A percentile compares a stretch with the other conserved stretches of the same genome.
Conservation (phyloP, 1,139 yeast species). For the Blastobotrys aristatus region DNA sequence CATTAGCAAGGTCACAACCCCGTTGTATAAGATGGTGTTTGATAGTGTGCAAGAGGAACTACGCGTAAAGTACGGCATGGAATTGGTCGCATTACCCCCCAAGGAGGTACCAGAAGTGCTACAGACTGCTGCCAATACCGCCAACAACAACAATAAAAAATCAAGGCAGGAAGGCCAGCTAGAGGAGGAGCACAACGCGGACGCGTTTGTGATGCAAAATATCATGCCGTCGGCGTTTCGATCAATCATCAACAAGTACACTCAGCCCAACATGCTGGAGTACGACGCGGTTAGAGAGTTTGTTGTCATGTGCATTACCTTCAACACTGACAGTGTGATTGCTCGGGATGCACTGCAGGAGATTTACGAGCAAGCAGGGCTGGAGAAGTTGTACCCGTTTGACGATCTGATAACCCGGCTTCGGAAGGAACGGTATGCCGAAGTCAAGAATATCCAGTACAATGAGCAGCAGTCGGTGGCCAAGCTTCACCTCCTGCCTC, state of each 20-base stretch:
- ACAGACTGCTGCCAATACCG: constrained; percentile 3
- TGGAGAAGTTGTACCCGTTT: background rate
- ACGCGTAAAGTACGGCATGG: constrained; percentile 11
- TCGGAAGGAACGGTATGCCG: constrained; percentile 9
- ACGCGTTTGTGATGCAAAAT: constrained; percentile 4
- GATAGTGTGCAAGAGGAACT: constrained; percentile 5
- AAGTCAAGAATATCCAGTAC: background rate
- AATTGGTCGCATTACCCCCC: constrained; percentile 7
- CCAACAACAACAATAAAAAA: background rate
- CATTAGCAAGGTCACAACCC: background rate
- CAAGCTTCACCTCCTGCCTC: constrained; percentile 4
- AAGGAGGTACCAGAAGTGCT: constrained; percentile 10
- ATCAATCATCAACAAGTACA: background rate
- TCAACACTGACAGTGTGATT: constrained; percentile 8
- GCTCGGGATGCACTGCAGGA: background rate
- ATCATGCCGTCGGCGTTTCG: constrained; percentile 6
- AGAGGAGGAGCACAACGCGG: background rate
- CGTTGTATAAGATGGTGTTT: constrained; percentile 1
- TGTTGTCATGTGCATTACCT: constrained; percentile 9
- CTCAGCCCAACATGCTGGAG: background rate
- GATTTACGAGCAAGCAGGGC: background rate
- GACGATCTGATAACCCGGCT: constrained; percentile 8
- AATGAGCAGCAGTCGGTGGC: background rate
- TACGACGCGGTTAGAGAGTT: constrained; percentile 5
- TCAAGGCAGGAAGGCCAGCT: constrained; percentile 2